phyloP scores from a whole-genome alignment of 345 rosid species.

The Gossypium australe region DNA sequence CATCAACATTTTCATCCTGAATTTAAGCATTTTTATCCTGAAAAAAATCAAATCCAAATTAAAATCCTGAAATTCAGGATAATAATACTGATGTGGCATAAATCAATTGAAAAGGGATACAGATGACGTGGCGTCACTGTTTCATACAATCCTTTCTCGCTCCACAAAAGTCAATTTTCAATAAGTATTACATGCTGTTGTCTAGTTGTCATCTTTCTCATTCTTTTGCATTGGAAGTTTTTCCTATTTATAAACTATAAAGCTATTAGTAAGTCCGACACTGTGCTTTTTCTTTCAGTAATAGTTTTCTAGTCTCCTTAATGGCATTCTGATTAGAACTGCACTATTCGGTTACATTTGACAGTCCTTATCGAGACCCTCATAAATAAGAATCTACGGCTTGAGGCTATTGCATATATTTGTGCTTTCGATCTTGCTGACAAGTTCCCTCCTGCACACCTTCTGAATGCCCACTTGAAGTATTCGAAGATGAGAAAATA shows the following conservation, averaged over 20 bases:
- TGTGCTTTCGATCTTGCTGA: slow-evolving; percentile 29
- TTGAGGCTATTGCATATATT: slow-evolving; percentile 29
- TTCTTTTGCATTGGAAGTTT: background rate
- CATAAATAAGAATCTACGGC: background rate
- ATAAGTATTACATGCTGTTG: background rate
- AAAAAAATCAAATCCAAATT: too few species aligned
- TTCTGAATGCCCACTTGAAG: slow-evolving; percentile 23
- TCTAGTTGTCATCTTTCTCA: background rate
- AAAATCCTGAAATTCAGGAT: too few species aligned
- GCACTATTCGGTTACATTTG: background rate
- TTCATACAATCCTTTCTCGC: too few species aligned
- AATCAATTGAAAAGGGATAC: too few species aligned
- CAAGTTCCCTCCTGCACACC: slow-evolving; percentile 22
- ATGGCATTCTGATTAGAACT: background rate
- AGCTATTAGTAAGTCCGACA: background rate
- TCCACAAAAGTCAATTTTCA: background rate
- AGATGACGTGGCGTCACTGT: too few species aligned
- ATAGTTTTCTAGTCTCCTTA: background rate
- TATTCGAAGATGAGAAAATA: background rate
- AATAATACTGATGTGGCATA: too few species aligned
- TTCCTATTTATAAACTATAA: background rate
- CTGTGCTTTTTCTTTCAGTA: background rate
- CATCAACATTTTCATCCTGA: too few species aligned
- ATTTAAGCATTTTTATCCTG: too few species aligned
- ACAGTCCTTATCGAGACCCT: slow-evolving; percentile 8